Evolutionary conservation across 1,284 basidiomycete genomes (phyloP).

Genomic region (Sanghuangporus sanghuang): DNA sequence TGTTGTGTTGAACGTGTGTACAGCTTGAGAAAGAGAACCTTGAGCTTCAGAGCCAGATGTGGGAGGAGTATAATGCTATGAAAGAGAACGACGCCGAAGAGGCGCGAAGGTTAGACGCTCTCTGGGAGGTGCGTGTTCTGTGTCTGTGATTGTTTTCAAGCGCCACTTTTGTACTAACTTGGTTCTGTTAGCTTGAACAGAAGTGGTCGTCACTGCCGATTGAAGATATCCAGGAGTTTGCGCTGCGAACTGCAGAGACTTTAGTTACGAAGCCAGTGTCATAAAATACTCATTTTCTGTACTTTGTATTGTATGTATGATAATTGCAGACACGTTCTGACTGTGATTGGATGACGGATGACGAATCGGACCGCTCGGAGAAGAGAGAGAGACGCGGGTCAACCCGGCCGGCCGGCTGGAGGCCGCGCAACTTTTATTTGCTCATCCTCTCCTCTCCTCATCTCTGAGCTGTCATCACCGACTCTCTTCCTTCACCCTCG

Average conservation of each 20-base stretch:
- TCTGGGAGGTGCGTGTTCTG: slow-evolving; percentile 44
- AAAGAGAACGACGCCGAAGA: slow-evolving; percentile 42
- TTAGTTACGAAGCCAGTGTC: slow-evolving; percentile 9
- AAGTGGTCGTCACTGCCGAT: slow-evolving; percentile 53
- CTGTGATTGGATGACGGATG: neutral
- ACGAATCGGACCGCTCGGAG: neutral
- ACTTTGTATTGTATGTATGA: neutral
- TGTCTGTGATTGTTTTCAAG: neutral
- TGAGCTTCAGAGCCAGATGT: slow-evolving; percentile 41
- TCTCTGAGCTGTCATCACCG: slow-evolving; percentile 11
- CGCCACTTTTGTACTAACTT: neutral
- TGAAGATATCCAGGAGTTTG: slow-evolving; percentile 60
- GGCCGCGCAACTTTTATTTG: slow-evolving; percentile 2
- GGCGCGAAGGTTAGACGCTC: slow-evolving; percentile 41
- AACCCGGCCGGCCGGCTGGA: neutral
- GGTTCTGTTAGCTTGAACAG: slow-evolving; percentile 37
- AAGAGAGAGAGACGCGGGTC: neutral
- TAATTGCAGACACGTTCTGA: neutral
- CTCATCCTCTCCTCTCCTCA: neutral
- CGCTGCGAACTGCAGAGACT: slow-evolving; percentile 48
- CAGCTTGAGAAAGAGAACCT: slow-evolving; percentile 55
- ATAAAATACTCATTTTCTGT: neutral
- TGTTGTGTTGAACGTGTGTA: neutral
- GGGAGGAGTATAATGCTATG: slow-evolving; percentile 42
- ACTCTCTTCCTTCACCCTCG: neutral